phyloP scores from a whole-genome alignment of 2,329 filamentous ascomycete genomes.

The Trichoderma sp. region DNA sequence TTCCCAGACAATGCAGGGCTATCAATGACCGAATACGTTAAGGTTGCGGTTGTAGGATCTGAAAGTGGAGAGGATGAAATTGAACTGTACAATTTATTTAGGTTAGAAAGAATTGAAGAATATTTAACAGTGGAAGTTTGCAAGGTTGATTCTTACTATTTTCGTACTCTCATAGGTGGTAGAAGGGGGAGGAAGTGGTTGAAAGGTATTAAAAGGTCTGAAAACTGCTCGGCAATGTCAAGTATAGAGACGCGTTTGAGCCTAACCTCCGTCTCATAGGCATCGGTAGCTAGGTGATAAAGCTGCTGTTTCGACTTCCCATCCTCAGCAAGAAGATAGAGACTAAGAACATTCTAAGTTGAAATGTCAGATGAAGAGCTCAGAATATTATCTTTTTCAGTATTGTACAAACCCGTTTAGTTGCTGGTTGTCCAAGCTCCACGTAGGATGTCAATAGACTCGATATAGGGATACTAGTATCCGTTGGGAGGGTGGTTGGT shows the following conservation, averaged over 20 bases:
- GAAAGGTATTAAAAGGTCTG: not conserved
- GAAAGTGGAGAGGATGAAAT: not conserved
- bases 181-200: not conserved
- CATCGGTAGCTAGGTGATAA: not conserved
- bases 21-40: not conserved
- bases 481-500: not conserved
- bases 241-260: not conserved
- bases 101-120: not conserved
- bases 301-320: not conserved
- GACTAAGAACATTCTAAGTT: not conserved
- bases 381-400: not conserved
- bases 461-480: not conserved
- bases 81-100: not conserved
- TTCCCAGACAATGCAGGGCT: slow-evolving; percentile 1
- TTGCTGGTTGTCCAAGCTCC: not conserved
- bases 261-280: not conserved
- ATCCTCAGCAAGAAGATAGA: not conserved
- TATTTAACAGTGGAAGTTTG: not conserved
- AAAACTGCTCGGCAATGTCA: not conserved
- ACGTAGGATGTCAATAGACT: not conserved
- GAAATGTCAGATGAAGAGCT: not conserved
- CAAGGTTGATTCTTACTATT: not conserved
- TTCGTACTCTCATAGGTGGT: not conserved
- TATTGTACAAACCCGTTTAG: not conserved
- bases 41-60: not conserved